Evolutionary conservation across 345 rosid species (phyloP), one percentile per base, ranked within the genome.

Genomic region (Eucalyptus erythrocorys): DNA sequence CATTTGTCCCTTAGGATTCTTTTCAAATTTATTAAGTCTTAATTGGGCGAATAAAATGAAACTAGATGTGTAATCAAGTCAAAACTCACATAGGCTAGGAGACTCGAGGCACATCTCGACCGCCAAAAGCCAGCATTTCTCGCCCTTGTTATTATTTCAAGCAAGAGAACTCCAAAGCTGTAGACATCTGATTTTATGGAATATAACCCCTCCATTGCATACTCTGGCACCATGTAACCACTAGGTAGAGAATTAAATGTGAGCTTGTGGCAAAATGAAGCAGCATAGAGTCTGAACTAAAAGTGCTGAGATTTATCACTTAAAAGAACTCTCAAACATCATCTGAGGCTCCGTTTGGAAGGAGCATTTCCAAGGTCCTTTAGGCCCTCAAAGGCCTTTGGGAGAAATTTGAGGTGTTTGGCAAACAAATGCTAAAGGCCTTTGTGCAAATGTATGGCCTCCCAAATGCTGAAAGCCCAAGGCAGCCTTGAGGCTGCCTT

Each of bases 141-240:
- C 88, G 68, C 89, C 61, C 93, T 93, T n/a, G 90, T 90, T 50
- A 93, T 51, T 43, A 91, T 91, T 91, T 93, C 95, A 26, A 93
- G 88, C 37, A 94, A 7, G 48, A 92, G 27, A n/a, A 93, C 95
- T 48, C 95, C 93, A 61, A 92, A 94, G 86, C 93, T 93, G 53
- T 91, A 94, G 13, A 89, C 92, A 50, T 93, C 94, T 1, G 94
- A 93, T 89, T 94, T 92, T 16, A 90, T 48, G 3, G 94, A 94
- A 88, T 90, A 92, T 30, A 89, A 47, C 13, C 93, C 94, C n/a
- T 90, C 90, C 90, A 88, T 85, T 3, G 93, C 94, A 89, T 94
- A 91, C 53, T 94, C 93, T 37, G 93, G 93, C 8, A 93, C 90
- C 94, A 94, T 92, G 86, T 92, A 94, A 16, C 93, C 93, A 34